These are phyloP conservation scores for Penicillium cosmopolitanum DNA, from an alignment of 495 filamentous ascomycete species.

Conservation along the genomic window DNA sequence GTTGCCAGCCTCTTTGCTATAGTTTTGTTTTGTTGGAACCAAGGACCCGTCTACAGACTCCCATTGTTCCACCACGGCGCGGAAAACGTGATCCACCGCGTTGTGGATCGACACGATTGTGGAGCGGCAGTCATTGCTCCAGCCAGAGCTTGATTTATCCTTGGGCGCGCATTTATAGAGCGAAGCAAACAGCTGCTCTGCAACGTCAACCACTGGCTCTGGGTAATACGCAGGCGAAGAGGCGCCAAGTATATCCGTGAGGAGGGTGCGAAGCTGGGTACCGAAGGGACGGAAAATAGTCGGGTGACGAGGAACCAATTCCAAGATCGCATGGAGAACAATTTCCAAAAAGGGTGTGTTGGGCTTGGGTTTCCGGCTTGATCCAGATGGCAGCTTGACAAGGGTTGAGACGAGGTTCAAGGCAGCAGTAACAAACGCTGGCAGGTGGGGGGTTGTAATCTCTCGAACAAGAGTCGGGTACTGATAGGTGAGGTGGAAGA, in stretches of 20 bases:
- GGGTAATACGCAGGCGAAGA: conserved; percentile 43
- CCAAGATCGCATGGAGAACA: conserved; percentile 64
- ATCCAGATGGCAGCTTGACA: conserved; percentile 39
- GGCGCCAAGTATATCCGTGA: conserved; percentile 51
- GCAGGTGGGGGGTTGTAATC: conserved; percentile 81
- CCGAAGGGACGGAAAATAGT: conserved; percentile 78
- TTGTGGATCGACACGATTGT: conserved; percentile 63
- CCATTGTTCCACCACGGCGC: conserved; percentile 78
- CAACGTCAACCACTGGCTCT: conserved; percentile 49
- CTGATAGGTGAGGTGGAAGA: conserved; percentile 78
- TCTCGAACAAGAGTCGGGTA: conserved; percentile 84
- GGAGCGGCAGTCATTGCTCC: conserved; percentile 64
- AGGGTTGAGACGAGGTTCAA: conserved; percentile 63
- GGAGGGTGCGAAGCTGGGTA: conserved; percentile 63
- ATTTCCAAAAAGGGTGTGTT: conserved; percentile 58
- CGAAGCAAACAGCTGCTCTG: conserved; percentile 64
- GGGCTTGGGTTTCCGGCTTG: conserved; percentile 45
- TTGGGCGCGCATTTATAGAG: conserved; percentile 78
- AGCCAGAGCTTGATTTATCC: conserved; percentile 70
- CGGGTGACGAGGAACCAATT: conserved; percentile 74
- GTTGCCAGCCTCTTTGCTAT: conserved; percentile 44
- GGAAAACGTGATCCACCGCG: conserved; percentile 75
- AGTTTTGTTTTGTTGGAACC: conserved; percentile 30
- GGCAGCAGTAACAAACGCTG: conserved; percentile 71
- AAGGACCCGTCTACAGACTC: conserved; percentile 54